Conservation (phyloP, 257 asterid genomes). For the Haberlea rhodopensis region DNA sequence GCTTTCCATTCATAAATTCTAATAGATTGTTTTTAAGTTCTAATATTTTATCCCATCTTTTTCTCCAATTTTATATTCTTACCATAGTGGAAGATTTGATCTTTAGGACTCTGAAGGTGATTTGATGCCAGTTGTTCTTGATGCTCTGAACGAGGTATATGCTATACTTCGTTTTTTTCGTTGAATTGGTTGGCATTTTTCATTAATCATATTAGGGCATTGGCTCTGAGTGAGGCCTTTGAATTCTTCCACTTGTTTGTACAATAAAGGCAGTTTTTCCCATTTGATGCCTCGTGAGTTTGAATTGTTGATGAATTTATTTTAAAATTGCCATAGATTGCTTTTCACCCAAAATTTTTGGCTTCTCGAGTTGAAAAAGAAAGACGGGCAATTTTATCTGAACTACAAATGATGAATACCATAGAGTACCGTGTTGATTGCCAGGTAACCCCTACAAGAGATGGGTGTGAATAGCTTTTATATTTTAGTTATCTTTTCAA, state of each 20-base stretch:
- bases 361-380: conserved; percentile 96
- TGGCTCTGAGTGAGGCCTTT: conserved; percentile 6
- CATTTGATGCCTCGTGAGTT: conserved; percentile 16
- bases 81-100: conserved; percentile 27
- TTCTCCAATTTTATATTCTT: conserved; percentile 22
- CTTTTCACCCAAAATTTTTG: conserved; percentile 92
- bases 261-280: conserved; percentile 9
- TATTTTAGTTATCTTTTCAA: conserved; percentile 14
- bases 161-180: neutral
- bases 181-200: neutral
- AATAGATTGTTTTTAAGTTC: neutral
- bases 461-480: conserved; percentile 17
- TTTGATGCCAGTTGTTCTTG: conserved; percentile 90
- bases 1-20: neutral
- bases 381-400: conserved; percentile 91
- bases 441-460: conserved; percentile 60
- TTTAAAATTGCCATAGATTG: conserved; percentile 54
- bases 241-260: conserved; percentile 9
- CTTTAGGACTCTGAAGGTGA: conserved; percentile 86
- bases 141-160: conserved; percentile 91
- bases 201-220: conserved; percentile 10
- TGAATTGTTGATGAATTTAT: conserved; percentile 10
- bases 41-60: conserved; percentile 16
- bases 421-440: conserved; percentile 99
- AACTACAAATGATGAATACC: conserved; percentile 99